Percentiles rank a stretch among this genome's conserved stretches.
These are phyloP conservation scores for Leccinum uliginosum DNA, from an alignment of 768 basidiomycete species.

Conservation along the genomic window DNA sequence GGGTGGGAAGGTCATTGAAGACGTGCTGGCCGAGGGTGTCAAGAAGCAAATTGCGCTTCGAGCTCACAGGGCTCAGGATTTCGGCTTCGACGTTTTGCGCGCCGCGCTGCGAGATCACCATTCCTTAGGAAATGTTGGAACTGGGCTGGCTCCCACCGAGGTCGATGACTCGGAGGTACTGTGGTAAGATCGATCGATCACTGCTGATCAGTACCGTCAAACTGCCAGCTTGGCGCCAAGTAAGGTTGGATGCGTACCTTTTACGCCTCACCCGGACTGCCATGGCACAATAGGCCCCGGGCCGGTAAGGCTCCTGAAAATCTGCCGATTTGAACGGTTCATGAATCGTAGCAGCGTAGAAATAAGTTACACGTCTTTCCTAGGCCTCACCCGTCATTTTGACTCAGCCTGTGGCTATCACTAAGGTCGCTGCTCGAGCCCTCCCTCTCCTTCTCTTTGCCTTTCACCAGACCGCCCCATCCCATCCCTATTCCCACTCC, in stretches of 20 bases:
- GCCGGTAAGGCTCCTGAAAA: too few species aligned
- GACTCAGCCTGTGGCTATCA: background rate
- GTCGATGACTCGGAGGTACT: background rate
- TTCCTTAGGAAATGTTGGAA: background rate
- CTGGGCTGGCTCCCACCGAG: background rate
- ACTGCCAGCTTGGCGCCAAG: too few species aligned
- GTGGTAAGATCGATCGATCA: background rate
- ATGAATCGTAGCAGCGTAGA: too few species aligned
- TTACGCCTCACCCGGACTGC: too few species aligned
- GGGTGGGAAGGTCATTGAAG: constrained; percentile 14
- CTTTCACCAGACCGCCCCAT: constrained; percentile 1
- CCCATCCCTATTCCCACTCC: background rate
- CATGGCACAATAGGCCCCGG: too few species aligned
- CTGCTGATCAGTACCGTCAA: too few species aligned
- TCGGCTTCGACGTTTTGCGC: background rate
- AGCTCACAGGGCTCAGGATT: background rate
- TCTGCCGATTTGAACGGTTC: too few species aligned
- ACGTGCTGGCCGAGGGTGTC: constrained; percentile 8
- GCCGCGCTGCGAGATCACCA: background rate
- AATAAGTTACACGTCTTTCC: background rate
- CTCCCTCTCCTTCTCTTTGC: constrained; percentile 13
- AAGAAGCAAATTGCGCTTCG: constrained; percentile 7
- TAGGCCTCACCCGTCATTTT: background rate
- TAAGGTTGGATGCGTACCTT: too few species aligned
- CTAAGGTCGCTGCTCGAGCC: background rate